phyloP scores from a whole-genome alignment of 106 monocot genomes.

The Agapanthus africanus region DNA sequence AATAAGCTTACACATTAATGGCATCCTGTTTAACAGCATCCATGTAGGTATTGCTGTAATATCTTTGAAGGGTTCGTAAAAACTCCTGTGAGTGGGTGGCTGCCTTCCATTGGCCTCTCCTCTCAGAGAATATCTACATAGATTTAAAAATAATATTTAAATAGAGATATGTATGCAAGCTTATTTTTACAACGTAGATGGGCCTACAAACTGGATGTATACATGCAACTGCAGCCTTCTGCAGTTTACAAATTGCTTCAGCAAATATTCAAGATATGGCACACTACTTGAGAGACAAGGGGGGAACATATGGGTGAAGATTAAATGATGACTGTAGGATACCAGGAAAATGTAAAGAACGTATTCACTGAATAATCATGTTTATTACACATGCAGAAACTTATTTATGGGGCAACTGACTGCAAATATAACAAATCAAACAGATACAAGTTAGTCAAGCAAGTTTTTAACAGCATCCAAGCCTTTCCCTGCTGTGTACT shows the following conservation, averaged over 20 bases:
- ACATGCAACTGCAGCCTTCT: neutral
- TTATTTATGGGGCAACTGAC: neutral
- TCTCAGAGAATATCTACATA: slow-evolving; percentile 81
- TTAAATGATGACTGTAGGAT: too few relatives aligned
- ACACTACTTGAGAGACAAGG: neutral
- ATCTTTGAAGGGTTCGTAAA: slow-evolving; percentile 75
- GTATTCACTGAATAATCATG: neutral
- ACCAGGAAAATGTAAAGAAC: too few relatives aligned
- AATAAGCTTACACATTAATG: slow-evolving; percentile 79
- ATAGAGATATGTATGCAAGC: neutral
- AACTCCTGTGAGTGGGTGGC: slow-evolving; percentile 89
- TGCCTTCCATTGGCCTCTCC: slow-evolving; percentile 93
- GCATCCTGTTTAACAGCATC: slow-evolving; percentile 95
- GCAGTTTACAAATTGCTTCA: neutral
- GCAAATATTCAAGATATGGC: neutral
- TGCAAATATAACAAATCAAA: neutral
- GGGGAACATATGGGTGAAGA: too few relatives aligned
- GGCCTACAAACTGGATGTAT: neutral
- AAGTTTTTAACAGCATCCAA: neutral
- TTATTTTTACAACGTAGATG: neutral
- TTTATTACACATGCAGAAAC: neutral
- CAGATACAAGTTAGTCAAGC: neutral
- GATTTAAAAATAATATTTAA: neutral
- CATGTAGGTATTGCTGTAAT: slow-evolving; percentile 85
- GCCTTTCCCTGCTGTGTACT: neutral